Evolutionary conservation across 805 yeast genomes (phyloP).

Genomic region (Torulaspora maleeae): DNA sequence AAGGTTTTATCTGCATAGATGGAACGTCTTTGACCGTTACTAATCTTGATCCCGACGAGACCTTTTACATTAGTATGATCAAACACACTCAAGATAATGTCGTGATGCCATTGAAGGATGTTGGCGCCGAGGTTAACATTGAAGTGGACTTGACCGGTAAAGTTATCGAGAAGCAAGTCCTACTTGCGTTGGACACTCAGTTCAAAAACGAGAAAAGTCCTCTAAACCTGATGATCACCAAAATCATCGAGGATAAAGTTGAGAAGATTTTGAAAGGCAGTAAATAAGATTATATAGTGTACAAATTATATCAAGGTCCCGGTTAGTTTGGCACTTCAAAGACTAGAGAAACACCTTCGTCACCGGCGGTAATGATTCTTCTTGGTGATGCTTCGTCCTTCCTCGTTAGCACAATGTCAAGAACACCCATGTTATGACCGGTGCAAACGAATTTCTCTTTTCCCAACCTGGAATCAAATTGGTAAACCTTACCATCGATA

Average conservation of each 20-base stretch:
- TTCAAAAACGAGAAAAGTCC: conserved; percentile 46
- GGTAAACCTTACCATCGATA: conserved; percentile 80
- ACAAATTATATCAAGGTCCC: conserved; percentile 4
- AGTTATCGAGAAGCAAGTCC: conserved; percentile 81
- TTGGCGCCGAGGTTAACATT: conserved; percentile 70
- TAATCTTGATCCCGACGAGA: conserved; percentile 56
- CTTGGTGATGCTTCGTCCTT: conserved; percentile 33
- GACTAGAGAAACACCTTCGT: conserved; percentile 87
- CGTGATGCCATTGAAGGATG: conserved; percentile 56
- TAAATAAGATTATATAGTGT: conserved; percentile 8
- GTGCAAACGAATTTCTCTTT: conserved; percentile 68
- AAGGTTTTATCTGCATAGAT: conserved; percentile 89
- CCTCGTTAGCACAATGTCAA: conserved; percentile 72
- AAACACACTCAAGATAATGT: conserved; percentile 85
- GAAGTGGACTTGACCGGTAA: conserved; percentile 96
- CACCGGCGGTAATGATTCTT: conserved; percentile 86
- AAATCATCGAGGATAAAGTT: conserved; percentile 44
- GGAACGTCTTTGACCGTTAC: conserved; percentile 92
- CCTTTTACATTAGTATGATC: conserved; percentile 85
- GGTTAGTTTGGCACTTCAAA: conserved; percentile 41
- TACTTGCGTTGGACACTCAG: conserved; percentile 50
- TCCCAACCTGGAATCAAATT: conserved; percentile 88
- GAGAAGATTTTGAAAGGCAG: conserved; percentile 13
- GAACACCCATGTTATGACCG: conserved; percentile 92
- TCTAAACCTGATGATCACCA: conserved; percentile 46